phyloP scores from a whole-genome alignment of 2,329 filamentous ascomycete species.

The Colletotrichum sojae region DNA sequence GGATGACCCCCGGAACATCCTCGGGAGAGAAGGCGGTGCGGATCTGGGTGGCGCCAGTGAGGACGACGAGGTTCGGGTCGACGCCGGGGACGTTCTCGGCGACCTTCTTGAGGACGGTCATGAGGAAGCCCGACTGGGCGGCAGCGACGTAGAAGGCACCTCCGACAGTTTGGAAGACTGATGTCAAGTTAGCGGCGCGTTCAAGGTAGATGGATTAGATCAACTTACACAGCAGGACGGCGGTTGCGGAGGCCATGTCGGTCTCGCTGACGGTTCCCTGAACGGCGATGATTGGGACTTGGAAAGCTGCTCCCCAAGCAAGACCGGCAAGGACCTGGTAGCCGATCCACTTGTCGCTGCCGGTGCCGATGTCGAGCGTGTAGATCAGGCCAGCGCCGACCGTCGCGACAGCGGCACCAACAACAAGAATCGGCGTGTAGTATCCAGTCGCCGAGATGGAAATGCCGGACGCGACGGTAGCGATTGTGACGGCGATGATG shows the following conservation, averaged over 20 bases:
- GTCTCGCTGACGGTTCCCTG: slow-evolving; percentile 56
- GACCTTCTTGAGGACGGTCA: slow-evolving; percentile 57
- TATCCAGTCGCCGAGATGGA: slow-evolving; percentile 56
- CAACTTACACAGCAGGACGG: slow-evolving; percentile 56
- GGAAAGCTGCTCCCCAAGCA: slow-evolving; percentile 60
- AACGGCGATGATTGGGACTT: slow-evolving; percentile 66
- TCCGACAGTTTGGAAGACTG: slow-evolving; percentile 65
- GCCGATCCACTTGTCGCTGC: slow-evolving; percentile 63
- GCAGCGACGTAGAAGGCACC: slow-evolving; percentile 65
- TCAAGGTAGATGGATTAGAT: slow-evolving; percentile 10
- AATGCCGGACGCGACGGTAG: slow-evolving; percentile 56
- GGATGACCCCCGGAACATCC: slow-evolving; percentile 67
- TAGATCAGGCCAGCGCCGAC: slow-evolving; percentile 61
- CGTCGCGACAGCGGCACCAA: slow-evolving; percentile 59
- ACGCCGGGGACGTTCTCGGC: slow-evolving; percentile 53
- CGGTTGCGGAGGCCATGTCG: slow-evolving; percentile 63
- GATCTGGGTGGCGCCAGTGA: slow-evolving; percentile 69
- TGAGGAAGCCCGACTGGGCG: slow-evolving; percentile 63
- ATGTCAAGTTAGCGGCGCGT: not conserved
- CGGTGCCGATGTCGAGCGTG: slow-evolving; percentile 54
- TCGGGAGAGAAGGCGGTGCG: slow-evolving; percentile 62
- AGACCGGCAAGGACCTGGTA: slow-evolving; percentile 67
- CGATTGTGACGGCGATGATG: slow-evolving; percentile 59
- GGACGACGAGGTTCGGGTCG: slow-evolving; percentile 53
- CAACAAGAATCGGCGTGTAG: slow-evolving; percentile 62